phyloP scores from a whole-genome alignment of 768 basidiomycete genomes.

The Russula sp. region DNA sequence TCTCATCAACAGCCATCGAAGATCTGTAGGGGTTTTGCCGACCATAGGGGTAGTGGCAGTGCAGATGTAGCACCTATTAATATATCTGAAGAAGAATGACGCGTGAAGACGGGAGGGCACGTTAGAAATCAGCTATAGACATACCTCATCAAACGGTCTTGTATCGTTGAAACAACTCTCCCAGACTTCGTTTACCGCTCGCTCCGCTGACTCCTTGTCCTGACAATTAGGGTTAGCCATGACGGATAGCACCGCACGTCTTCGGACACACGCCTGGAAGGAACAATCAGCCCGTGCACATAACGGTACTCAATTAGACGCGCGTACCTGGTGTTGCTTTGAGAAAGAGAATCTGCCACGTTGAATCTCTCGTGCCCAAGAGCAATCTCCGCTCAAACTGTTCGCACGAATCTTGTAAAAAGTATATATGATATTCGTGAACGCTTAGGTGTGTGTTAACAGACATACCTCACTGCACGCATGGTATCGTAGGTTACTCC shows the following conservation, averaged over 20 bases:
- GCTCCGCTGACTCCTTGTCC: constrained; percentile 71
- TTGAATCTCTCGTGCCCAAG: constrained; percentile 74
- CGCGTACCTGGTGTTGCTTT: constrained; percentile 85
- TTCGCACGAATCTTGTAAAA: constrained; percentile 84
- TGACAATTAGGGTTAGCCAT: constrained; percentile 77
- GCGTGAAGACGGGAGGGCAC: not conserved
- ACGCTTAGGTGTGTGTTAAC: constrained; percentile 8
- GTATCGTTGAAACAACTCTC: constrained; percentile 95
- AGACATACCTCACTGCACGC: constrained; percentile 90
- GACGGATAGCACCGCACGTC: constrained; percentile 82
- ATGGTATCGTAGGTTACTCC: constrained; percentile 86
- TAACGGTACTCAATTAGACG: constrained; percentile 21
- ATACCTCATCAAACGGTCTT: constrained; percentile 93
- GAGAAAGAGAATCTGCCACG: constrained; percentile 77
- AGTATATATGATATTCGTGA: constrained; percentile 15
- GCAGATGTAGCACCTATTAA: not conserved
- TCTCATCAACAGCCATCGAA: too few relatives aligned
- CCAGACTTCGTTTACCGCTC: constrained; percentile 94
- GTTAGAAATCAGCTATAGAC: constrained; percentile 8
- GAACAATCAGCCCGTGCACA: constrained; percentile 22
- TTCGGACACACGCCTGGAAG: constrained; percentile 79
- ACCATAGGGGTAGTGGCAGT: not conserved
- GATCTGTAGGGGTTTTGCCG: not conserved
- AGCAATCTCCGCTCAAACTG: constrained; percentile 90
- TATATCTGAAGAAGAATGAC: constrained; percentile 12